phyloP scores from a whole-genome alignment of 139 green algal genomes.

The Astrephomene gubernaculifera region DNA sequence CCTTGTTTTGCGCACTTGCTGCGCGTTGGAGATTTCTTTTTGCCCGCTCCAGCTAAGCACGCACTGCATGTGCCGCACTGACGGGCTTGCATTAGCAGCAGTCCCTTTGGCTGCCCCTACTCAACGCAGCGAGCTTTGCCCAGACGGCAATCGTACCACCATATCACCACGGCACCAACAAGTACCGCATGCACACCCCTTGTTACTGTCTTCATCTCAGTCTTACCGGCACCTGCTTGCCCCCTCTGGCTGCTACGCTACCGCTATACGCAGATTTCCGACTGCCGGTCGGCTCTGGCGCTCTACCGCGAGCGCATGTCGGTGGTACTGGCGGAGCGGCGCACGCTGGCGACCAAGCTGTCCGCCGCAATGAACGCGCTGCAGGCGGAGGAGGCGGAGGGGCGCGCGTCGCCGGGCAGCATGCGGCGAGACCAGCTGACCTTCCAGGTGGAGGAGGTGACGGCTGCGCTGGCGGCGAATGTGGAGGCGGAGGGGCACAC shows the following conservation, averaged over 20 bases:
- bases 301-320: constrained; percentile 37
- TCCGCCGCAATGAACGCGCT: not conserved
- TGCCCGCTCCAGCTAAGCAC: not conserved
- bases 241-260: not conserved
- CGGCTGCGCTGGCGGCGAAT: not conserved
- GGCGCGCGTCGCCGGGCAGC: constrained; percentile 1
- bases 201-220: not conserved
- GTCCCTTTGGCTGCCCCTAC: not conserved
- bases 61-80: not conserved
- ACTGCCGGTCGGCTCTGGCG: constrained; percentile 1
- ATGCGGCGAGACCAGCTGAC: constrained; percentile 5
- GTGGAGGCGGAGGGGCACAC: constrained; percentile 24
- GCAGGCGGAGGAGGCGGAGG: constrained; percentile 19
- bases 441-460: constrained; percentile 16
- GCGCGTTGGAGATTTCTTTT: not conserved
- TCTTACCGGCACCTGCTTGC: not conserved
- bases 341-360: not conserved
- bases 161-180: not conserved
- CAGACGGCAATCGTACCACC: not conserved
- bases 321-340: constrained; percentile 34
- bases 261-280: constrained; percentile 1
- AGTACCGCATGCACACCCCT: not conserved
- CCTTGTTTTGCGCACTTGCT: not conserved
- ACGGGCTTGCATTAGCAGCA: not conserved
- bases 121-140: not conserved